phyloP scores from a whole-genome alignment of 371 early-diverging fungal species.

The Saksenaea oblongispora region DNA sequence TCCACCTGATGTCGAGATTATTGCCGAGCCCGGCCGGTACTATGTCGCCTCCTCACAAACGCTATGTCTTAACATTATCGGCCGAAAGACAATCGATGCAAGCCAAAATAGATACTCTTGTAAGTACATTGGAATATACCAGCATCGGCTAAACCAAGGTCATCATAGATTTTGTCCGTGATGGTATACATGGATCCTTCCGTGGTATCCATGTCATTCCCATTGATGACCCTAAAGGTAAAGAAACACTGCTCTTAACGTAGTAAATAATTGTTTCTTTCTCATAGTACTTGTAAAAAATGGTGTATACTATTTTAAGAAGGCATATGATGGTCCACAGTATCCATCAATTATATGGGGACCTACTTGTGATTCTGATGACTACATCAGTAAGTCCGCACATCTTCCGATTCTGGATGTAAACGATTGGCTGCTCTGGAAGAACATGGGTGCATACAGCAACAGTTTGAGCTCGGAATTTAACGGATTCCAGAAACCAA shows the following conservation, averaged over 20 bases:
- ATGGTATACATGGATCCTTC: slow-evolving; percentile 97
- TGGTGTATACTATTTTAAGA: slow-evolving; percentile 5
- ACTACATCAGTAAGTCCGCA: slow-evolving; percentile 77
- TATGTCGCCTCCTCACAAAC: slow-evolving; percentile 93
- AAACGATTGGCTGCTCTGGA: slow-evolving; percentile 96
- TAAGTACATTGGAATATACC: slow-evolving; percentile 23
- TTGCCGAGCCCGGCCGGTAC: slow-evolving; percentile 98
- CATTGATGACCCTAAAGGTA: slow-evolving; percentile 71
- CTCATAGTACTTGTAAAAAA: slow-evolving; percentile 23
- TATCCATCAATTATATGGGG: slow-evolving; percentile 90
- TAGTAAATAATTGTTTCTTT: background rate
- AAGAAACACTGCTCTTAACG: slow-evolving; percentile 56
- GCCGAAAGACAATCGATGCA: slow-evolving; percentile 74
- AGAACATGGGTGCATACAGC: slow-evolving; percentile 97
- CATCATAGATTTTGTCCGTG: slow-evolving; percentile 84
- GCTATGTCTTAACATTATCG: slow-evolving; percentile 88
- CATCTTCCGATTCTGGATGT: slow-evolving; percentile 83
- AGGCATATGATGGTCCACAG: background rate
- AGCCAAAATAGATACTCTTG: slow-evolving; percentile 69
- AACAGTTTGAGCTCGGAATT: slow-evolving; percentile 84
- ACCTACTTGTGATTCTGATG: slow-evolving; percentile 98
- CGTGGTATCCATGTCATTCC: slow-evolving; percentile 96
- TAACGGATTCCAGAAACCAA: slow-evolving; percentile 90
- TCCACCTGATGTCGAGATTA: slow-evolving; percentile 74
- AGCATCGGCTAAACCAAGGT: background rate